Base-by-base conservation (phyloP, 495 filamentous ascomycete genomes). In the Lepidopterella palustris region DNA sequence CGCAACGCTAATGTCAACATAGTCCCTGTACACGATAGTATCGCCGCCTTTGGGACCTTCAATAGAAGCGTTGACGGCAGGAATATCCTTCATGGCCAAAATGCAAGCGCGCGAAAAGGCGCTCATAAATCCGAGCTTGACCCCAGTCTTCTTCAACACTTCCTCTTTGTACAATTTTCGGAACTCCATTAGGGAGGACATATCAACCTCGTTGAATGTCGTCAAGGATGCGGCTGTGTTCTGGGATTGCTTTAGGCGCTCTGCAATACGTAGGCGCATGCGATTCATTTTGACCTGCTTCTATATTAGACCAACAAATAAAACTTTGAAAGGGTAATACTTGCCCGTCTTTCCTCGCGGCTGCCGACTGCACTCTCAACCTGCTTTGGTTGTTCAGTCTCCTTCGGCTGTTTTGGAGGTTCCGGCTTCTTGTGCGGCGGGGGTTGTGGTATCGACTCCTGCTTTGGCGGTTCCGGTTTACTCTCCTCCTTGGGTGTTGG, bases 181-280 rank as follows among this genome's bases (percentile, higher is more conserved):
- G 79, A 99, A 89, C 53, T 96, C 90, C 89, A 99, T 96, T 20
- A 99, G 76, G 11, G 87, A 86, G 4, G 95, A 97, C 95, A 99
- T 99, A 71, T 99, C 95, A 51, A 99, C 93, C 73, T 99, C 93
- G 73, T 99, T 96, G 80, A 99, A 99, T 18, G 93, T 99, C 18
- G 93, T 97, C 53, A 99, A 77, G 15, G 93, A 96, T 31, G 93
- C 93, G 54, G 95, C 93, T 4, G 93, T 97, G 77, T 99, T 97
- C 77, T 99, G 93, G 15, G 92, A 97, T 71, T 98, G 93, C 82
- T 98, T 98, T 52, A 98, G 81, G 62, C 93, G 92, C 79, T 98
- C 93, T 21, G 93, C 89, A 62, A 97, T 98, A 21, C 93, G 84
- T 45, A 97, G 82, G 52, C 93, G 90, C 95, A 98, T 98, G 54